These are phyloP conservation scores for Hypoxylon sp. DNA, from an alignment of 2,329 filamentous ascomycete genomes.

Conservation along the genomic window DNA sequence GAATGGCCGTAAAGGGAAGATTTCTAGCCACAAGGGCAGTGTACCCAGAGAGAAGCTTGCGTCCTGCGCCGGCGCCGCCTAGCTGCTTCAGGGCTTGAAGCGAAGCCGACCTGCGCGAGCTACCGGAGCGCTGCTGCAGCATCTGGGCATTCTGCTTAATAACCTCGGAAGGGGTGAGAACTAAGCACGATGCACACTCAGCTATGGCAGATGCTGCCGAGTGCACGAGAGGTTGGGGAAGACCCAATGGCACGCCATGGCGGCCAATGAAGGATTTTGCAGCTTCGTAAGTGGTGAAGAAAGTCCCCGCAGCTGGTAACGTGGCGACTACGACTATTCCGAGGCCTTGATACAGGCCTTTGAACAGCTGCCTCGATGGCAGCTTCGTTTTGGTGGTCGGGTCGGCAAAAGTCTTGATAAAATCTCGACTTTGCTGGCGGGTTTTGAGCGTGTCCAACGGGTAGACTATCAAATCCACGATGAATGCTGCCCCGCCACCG, in stretches of 20 bases:
- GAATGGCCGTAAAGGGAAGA: constrained; percentile 87
- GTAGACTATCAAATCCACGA: constrained; percentile 87
- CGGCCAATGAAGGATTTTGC: constrained; percentile 74
- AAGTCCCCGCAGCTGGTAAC: constrained; percentile 84
- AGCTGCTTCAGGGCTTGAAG: constrained; percentile 65
- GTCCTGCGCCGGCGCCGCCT: constrained; percentile 67
- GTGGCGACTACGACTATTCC: constrained; percentile 89
- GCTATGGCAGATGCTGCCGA: constrained; percentile 80
- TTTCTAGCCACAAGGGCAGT: constrained; percentile 86
- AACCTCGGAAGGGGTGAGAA: constrained; percentile 90
- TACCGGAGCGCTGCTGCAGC: constrained; percentile 61
- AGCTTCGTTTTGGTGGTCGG: constrained; percentile 66
- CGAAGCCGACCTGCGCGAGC: constrained; percentile 58
- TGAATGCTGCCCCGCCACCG: constrained; percentile 87
- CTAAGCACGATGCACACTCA: constrained; percentile 87
- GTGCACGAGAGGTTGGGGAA: constrained; percentile 80
- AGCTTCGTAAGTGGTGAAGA: constrained; percentile 91
- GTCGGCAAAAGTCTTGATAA: constrained; percentile 75
- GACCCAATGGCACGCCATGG: constrained; percentile 61
- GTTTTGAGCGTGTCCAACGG: constrained; percentile 94
- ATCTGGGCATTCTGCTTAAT: constrained; percentile 96
- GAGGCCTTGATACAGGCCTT: constrained; percentile 88
- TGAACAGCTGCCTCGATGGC: constrained; percentile 66
- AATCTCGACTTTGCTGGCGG: constrained; percentile 83
- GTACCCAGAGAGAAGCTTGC: constrained; percentile 79